Conservation (phyloP, 305 asterid species). For the Plantago rigida region DNA sequence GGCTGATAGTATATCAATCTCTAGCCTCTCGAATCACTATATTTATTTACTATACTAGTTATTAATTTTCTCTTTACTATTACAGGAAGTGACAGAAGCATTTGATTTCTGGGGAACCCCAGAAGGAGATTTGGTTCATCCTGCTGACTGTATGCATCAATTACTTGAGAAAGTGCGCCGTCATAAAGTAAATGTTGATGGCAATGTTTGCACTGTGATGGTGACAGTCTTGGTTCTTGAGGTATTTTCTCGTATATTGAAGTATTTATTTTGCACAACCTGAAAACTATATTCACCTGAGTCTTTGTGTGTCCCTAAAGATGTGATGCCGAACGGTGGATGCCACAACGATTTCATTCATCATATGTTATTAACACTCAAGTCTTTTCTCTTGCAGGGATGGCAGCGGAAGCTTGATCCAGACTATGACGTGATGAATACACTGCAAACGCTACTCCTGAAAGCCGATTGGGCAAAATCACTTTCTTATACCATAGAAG, state of each 20-base stretch:
- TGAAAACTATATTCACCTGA: not conserved
- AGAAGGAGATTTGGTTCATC: slow-evolving; percentile 87
- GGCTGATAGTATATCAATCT: not conserved
- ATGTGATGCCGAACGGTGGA: too few species aligned
- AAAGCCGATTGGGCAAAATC: slow-evolving; percentile 87
- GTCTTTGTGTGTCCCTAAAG: too few species aligned
- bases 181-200: slow-evolving; percentile 82
- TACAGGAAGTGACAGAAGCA: slow-evolving; percentile 76
- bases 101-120: slow-evolving; percentile 96
- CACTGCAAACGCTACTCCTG: slow-evolving; percentile 64
- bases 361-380: too few species aligned
- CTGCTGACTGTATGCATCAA: slow-evolving; percentile 91
- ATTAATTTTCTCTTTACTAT: slow-evolving; percentile 6
- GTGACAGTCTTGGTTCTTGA: slow-evolving; percentile 89
- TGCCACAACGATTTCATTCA: too few species aligned
- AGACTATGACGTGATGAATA: slow-evolving; percentile 70
- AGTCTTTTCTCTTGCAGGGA: slow-evolving; percentile 39
- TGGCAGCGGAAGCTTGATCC: slow-evolving; percentile 99
- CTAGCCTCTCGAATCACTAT: slow-evolving; percentile 7
- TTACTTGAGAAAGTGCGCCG: slow-evolving; percentile 83
- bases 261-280: not conserved
- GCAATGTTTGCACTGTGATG: slow-evolving; percentile 92
- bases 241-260: slow-evolving; percentile 36
- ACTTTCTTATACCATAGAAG: slow-evolving; percentile 80
- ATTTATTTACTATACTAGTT: not conserved